Evolutionary conservation across 371 early-diverging fungal species (phyloP), one percentile per base, ranked within the genome.

Genomic region (Lichtheimia ramosa): DNA sequence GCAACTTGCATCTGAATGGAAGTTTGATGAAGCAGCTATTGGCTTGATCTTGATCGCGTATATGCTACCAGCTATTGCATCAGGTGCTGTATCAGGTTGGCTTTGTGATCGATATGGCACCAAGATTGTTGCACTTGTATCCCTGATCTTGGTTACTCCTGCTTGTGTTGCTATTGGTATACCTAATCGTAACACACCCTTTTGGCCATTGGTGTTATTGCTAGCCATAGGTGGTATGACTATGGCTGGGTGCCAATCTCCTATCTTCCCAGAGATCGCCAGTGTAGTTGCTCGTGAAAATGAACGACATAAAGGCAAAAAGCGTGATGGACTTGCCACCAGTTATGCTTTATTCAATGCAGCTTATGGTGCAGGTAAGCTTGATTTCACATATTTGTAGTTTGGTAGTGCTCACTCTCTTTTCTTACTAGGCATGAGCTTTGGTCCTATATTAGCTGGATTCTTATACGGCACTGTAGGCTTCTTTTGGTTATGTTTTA

Each of bases 11-110:
- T 71, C 74, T 13, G 83, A 83, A 54, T 86, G 82, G 73, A 34
- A 55, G 2, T 74, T 83, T 70, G 71, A 81, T 51, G 80, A 83
- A 58, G 77, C 83, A 8, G 73, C 74, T 7, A 75, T 81, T 59
- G 83, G 86, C 58, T 58, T 86, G 4, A 82, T 84, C 34, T 73
- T 86, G 39, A 63, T 83, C 27, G 81, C 86, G n/a, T 82, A 79
- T 18, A 77, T 77, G 65, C 58, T 83, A 5, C 79, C 83, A 3
- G 70, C 70, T 23, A 66, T 73, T n/a, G 71, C 70, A 2, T 63
- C 80, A 10, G 81, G 73, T 15, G 70, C 77, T 12, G 52, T 81
- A 43, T 71, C 68, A 20, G 77, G 77, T 5, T 68, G 70, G 72
- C 62, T 79, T 58, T 84, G 77, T 52, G 77, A 77, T 42, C 62